phyloP scores from a whole-genome alignment of 2,329 filamentous ascomycete species.

The Teratosphaeria epicoccoides region DNA sequence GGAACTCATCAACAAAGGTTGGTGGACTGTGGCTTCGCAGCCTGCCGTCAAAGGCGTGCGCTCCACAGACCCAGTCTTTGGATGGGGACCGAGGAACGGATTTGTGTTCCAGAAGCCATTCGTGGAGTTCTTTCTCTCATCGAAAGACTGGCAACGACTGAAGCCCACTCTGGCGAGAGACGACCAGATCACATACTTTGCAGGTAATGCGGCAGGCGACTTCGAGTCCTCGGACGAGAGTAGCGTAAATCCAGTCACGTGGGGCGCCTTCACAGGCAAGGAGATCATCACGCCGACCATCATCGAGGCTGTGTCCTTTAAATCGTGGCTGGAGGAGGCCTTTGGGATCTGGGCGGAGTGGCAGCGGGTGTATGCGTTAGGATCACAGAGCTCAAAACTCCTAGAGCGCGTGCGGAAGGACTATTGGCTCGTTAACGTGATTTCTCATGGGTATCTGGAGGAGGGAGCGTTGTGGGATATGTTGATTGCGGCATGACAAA shows the following conservation, averaged over 20 bases:
- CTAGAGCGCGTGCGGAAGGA: conserved; percentile 58
- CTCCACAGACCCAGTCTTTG: conserved; percentile 68
- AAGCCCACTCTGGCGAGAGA: conserved; percentile 54
- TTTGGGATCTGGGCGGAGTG: conserved; percentile 94
- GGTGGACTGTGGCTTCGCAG: conserved; percentile 95
- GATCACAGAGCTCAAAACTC: conserved; percentile 59
- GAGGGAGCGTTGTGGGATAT: conserved; percentile 58
- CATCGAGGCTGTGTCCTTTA: conserved; percentile 89
- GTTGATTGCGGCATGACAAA: conserved; percentile 2
- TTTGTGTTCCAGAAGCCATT: conserved; percentile 98
- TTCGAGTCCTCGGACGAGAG: conserved; percentile 59
- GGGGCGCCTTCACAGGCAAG: conserved; percentile 90
- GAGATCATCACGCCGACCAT: conserved; percentile 95
- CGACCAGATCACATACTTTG: conserved; percentile 75
- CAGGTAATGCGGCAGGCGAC: conserved; percentile 65
- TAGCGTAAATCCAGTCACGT: conserved; percentile 84
- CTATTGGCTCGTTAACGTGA: conserved; percentile 83
- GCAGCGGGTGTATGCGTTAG: conserved; percentile 74
- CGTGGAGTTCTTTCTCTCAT: conserved; percentile 86
- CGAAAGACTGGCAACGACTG: conserved; percentile 59
- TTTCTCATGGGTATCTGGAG: conserved; percentile 68
- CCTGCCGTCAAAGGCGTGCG: conserved; percentile 80
- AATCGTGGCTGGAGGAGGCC: conserved; percentile 89
- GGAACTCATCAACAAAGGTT: conserved; percentile 67
- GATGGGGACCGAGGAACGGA: conserved; percentile 85